These are phyloP conservation scores for Camelina laxa DNA, from an alignment of 345 rosid genomes.

Conservation along the genomic window DNA sequence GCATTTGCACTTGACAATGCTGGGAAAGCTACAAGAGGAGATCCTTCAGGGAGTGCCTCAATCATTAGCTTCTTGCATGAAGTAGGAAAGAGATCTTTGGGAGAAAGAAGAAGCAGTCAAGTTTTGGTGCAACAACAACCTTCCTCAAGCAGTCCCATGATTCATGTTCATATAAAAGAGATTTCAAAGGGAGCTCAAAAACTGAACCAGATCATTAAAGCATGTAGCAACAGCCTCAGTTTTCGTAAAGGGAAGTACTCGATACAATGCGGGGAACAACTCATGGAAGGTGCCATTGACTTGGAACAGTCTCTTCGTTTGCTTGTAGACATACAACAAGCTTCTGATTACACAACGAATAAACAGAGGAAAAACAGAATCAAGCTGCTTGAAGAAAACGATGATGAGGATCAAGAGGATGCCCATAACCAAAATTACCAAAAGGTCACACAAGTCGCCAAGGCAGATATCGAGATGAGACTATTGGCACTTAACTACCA, in stretches of 20 bases:
- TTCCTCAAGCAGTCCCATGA: slow-evolving; percentile 55
- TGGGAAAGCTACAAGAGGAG: slow-evolving; percentile 60
- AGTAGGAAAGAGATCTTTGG: slow-evolving; percentile 61
- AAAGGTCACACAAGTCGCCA: slow-evolving; percentile 50
- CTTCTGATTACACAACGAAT: slow-evolving; percentile 53
- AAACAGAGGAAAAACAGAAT: slow-evolving; percentile 60
- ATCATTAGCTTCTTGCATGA: slow-evolving; percentile 67
- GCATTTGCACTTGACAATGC: slow-evolving; percentile 82
- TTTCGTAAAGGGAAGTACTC: slow-evolving; percentile 63
- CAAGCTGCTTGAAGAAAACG: slow-evolving; percentile 69
- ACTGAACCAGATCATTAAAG: slow-evolving; percentile 73
- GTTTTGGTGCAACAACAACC: slow-evolving; percentile 26
- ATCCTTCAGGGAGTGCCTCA: slow-evolving; percentile 57
- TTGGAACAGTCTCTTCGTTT: slow-evolving; percentile 80
- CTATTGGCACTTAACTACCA: slow-evolving; percentile 55
- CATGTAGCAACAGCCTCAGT: slow-evolving; percentile 67
- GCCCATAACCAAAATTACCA: slow-evolving; percentile 37
- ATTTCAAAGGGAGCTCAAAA: slow-evolving; percentile 79
- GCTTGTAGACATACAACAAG: slow-evolving; percentile 80
- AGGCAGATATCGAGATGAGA: slow-evolving; percentile 55
- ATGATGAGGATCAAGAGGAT: slow-evolving; percentile 55
- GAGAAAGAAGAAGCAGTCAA: slow-evolving; percentile 50
- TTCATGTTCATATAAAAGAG: slow-evolving; percentile 73
- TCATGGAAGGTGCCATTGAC: slow-evolving; percentile 78
- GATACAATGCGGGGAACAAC: slow-evolving; percentile 72